Conservation (phyloP, 805 yeast species). For the Kodamaea hsintzibuensis region DNA sequence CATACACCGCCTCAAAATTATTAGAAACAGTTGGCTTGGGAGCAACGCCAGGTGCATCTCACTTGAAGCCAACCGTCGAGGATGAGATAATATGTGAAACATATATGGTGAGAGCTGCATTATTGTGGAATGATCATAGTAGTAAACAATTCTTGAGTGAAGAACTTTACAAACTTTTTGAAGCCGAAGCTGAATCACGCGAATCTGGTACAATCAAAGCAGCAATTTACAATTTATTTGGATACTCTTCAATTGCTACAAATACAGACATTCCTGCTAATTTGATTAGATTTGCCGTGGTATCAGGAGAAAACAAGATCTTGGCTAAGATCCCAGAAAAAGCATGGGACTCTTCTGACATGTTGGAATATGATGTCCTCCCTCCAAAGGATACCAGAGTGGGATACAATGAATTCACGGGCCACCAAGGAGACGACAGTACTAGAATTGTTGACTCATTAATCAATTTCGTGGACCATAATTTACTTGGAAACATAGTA, state of each 20-base stretch:
- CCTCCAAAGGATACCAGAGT: constrained; percentile 52
- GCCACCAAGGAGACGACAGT: constrained; percentile 16
- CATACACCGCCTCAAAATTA: constrained; percentile 55
- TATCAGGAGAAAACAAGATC: constrained; percentile 69
- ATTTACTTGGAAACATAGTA: constrained; percentile 37
- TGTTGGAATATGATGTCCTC: constrained; percentile 69
- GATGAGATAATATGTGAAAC: constrained; percentile 39
- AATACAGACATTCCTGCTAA: constrained; percentile 53
- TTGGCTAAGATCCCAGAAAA: constrained; percentile 67
- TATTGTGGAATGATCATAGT: constrained; percentile 53
- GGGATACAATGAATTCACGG: constrained; percentile 42
- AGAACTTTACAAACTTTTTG: constrained; percentile 28
- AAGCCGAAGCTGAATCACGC: neutral
- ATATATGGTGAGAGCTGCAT: constrained; percentile 56
- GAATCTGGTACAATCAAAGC: constrained; percentile 8
- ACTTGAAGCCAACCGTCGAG: constrained; percentile 3
- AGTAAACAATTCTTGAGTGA: constrained; percentile 49
- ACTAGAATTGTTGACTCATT: constrained; percentile 30
- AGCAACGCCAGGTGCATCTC: neutral
- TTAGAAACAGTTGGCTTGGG: constrained; percentile 48
- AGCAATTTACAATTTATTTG: constrained; percentile 16
- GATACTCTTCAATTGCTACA: constrained; percentile 7
- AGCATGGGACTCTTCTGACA: constrained; percentile 62
- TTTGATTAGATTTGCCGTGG: constrained; percentile 63
- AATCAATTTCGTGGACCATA: constrained; percentile 48